phyloP scores from a whole-genome alignment of 2,329 filamentous ascomycete genomes.

The Coleophoma crateriformis region DNA sequence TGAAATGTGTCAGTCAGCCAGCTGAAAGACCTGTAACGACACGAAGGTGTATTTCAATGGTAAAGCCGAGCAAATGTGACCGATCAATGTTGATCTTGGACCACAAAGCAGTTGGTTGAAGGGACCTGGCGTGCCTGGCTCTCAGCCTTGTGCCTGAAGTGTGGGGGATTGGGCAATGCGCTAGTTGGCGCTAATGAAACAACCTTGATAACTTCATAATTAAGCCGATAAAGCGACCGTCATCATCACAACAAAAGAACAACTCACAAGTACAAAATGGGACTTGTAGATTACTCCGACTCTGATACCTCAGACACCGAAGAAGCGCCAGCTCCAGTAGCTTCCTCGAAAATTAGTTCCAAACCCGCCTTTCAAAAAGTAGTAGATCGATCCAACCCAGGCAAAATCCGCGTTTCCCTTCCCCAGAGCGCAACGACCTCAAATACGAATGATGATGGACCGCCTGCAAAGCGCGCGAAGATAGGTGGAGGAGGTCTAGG shows the following conservation, averaged over 20 bases:
- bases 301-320: slow-evolving; percentile 58
- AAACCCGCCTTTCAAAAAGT: slow-evolving; percentile 72
- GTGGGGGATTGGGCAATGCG: not conserved
- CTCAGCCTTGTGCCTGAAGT: slow-evolving; percentile 10
- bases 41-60: too few species aligned
- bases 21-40: not conserved
- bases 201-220: not conserved
- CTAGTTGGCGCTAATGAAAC: not conserved
- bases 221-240: not conserved
- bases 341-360: slow-evolving; percentile 19
- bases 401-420: slow-evolving; percentile 79
- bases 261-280: slow-evolving; percentile 37
- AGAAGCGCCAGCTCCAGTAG: slow-evolving; percentile 24
- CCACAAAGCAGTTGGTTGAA: not conserved
- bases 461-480: slow-evolving; percentile 67
- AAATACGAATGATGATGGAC: slow-evolving; percentile 37
- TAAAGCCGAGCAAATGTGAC: too few species aligned
- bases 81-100: not conserved
- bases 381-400: slow-evolving; percentile 72
- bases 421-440: slow-evolving; percentile 38
- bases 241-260: not conserved
- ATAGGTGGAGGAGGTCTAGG: slow-evolving; percentile 61
- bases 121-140: not conserved
- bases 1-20: not conserved
- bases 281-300: slow-evolving; percentile 66